Conservation (phyloP, 108 stramenopile genomes). For the Phaeodactylum tricornutum region DNA sequence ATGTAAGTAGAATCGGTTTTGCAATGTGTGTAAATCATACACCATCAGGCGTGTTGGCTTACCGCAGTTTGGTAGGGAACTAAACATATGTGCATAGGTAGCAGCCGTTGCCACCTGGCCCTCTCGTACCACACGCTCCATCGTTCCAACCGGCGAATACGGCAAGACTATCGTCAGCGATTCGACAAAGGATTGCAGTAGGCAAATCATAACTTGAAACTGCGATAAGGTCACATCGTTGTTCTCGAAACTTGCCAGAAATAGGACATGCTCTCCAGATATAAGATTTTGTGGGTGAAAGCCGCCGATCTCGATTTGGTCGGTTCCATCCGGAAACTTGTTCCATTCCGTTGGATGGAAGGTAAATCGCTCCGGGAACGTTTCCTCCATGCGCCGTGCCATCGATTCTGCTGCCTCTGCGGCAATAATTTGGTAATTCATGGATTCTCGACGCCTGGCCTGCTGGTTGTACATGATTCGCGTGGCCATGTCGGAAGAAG, state of each 20-base stretch:
- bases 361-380: constrained; percentile 60
- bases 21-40: constrained; percentile 85
- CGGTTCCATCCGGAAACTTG: constrained; percentile 83
- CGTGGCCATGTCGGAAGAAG: too few relatives aligned
- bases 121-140: constrained; percentile 79
- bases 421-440: constrained; percentile 44
- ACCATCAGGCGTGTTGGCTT: constrained; percentile 78
- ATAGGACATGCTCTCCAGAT: constrained; percentile 77
- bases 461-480: constrained; percentile 36
- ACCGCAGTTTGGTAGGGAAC: constrained; percentile 70
- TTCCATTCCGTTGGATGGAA: constrained; percentile 70
- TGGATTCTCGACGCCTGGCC: constrained; percentile 22
- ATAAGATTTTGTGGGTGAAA: constrained; percentile 66
- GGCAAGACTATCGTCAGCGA: constrained; percentile 78
- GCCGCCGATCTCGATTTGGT: constrained; percentile 69
- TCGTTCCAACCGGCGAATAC: constrained; percentile 78
- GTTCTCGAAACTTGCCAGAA: constrained; percentile 80
- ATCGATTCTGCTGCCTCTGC: constrained; percentile 34
- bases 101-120: constrained; percentile 83
- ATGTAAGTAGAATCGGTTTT: constrained; percentile 76
- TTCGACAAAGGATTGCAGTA: constrained; percentile 72
- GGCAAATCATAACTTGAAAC: constrained; percentile 81
- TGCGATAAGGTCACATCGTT: constrained; percentile 89
- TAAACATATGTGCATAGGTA: constrained; percentile 84
- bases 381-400: constrained; percentile 23